Conservation (phyloP, 331 rosid genomes). For the Saraca asoca region DNA sequence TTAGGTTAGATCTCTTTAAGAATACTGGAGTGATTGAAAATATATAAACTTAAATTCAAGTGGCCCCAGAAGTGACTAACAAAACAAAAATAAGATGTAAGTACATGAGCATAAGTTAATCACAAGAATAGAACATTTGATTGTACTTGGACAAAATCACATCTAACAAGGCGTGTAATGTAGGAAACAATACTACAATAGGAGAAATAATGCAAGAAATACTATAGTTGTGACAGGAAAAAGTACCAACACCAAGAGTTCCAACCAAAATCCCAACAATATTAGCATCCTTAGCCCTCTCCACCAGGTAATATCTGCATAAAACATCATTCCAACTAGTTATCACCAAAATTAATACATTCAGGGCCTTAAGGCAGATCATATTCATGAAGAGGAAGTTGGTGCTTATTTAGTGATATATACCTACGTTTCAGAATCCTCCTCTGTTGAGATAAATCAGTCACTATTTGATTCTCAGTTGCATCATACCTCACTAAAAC, state of each 20-base stretch:
- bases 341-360: slow-evolving; percentile 1
- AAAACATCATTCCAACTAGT: slow-evolving; percentile 29
- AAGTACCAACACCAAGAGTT: slow-evolving; percentile 89
- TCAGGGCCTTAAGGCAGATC: slow-evolving; percentile 11
- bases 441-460: slow-evolving; percentile 73
- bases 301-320: slow-evolving; percentile 87
- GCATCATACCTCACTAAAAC: slow-evolving; percentile 87
- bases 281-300: slow-evolving; percentile 93
- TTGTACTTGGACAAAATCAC: slow-evolving; percentile 1
- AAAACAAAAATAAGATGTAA: background rate
- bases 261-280: slow-evolving; percentile 88
- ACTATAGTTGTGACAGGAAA: slow-evolving; percentile 5
- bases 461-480: slow-evolving; percentile 55
- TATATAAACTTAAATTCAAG: too few relatives aligned
- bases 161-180: background rate
- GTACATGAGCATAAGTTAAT: too few relatives aligned
- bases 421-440: slow-evolving; percentile 94
- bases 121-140: background rate
- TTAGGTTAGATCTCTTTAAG: background rate
- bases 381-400: background rate
- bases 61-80: background rate
- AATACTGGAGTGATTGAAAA: background rate
- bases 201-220: slow-evolving; percentile 22
- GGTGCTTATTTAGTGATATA: slow-evolving; percentile 17
- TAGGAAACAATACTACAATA: slow-evolving; percentile 3